Base-by-base conservation (phyloP, 495 filamentous ascomycete species). In the Aspergillus cavernicola region DNA sequence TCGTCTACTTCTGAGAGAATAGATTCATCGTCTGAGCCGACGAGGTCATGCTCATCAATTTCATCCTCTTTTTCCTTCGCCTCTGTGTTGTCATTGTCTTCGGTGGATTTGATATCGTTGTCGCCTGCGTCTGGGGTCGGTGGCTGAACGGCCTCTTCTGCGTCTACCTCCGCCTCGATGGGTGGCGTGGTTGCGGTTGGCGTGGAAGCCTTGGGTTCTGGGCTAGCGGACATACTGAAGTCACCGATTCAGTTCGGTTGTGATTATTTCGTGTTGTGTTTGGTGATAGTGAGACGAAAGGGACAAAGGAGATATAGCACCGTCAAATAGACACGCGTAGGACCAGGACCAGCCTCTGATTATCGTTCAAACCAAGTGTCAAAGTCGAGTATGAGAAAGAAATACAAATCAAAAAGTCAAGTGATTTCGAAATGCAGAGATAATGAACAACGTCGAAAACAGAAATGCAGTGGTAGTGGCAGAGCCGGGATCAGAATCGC, bases 1-100 rank as follows among this genome's bases (percentile, higher is more conserved):
- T 97, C 93, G 68, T 97, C 95, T 59, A 98, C 86, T 66, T 98
- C 93, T 9, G 92, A 97, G 13, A 95, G 81, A 47, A 88, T 81
- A n/a, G 88, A 90, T 28, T 92, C 89, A 55, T 87, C 82, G 58
- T 92, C 90, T 1, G 86, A 87, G n/a, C 69, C 76, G n/a, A 70
- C 66, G 9, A 49, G 58, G 35, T 59, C 62, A 7, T 65, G 58
- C 12, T 63, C 61, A 10, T 44, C 24, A 8, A 32, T 12, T 29
- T 57, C 41, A 5, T 61, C 52, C 1, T 52, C 47, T 22, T 49
- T 54, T 1, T 59, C 55, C 11, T 58, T 41, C 12, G 37, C 33
- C 9, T 45, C 39, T 18, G 50, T 52, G 10, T 49, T 29, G n/a
- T 49, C 55, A 16, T 58, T 57, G 8, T 37, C 9, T 37, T 37